Conservation (phyloP, 345 rosid genomes). For the Sisymbrium irio region DNA sequence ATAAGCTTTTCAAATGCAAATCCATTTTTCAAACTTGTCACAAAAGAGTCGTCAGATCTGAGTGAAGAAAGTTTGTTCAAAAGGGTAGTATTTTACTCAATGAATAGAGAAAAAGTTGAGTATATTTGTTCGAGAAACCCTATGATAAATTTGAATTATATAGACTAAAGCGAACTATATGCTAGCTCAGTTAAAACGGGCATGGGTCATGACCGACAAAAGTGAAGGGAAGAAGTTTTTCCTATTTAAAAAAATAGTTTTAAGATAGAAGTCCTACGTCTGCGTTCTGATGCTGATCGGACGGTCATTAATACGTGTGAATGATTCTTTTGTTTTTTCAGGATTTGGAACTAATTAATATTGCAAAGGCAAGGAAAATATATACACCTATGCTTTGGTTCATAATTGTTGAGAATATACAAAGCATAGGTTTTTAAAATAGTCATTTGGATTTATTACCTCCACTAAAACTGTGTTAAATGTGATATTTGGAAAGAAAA, state of each 20-base stretch:
- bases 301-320: not conserved
- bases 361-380: too few relatives aligned
- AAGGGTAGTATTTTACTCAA: not conserved
- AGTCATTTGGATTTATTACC: too few relatives aligned
- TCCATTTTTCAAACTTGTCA: slow-evolving; percentile 42
- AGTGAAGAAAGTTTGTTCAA: not conserved
- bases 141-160: slow-evolving; percentile 10
- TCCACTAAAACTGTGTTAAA: too few relatives aligned
- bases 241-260: too few relatives aligned
- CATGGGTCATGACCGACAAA: slow-evolving; percentile 21
- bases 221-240: not conserved
- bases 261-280: too few relatives aligned
- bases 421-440: too few relatives aligned
- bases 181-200: slow-evolving; percentile 16
- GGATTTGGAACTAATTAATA: not conserved
- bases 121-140: not conserved
- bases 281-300: not conserved
- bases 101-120: not conserved
- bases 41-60: slow-evolving; percentile 18
- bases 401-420: too few relatives aligned
- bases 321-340: not conserved
- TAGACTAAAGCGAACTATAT: not conserved
- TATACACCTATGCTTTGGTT: too few relatives aligned
- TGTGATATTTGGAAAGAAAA: too few relatives aligned
- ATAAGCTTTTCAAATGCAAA: slow-evolving; percentile 62